Evolutionary conservation across 1,284 basidiomycete genomes (phyloP).

Genomic region (Neonothopanus nambi): DNA sequence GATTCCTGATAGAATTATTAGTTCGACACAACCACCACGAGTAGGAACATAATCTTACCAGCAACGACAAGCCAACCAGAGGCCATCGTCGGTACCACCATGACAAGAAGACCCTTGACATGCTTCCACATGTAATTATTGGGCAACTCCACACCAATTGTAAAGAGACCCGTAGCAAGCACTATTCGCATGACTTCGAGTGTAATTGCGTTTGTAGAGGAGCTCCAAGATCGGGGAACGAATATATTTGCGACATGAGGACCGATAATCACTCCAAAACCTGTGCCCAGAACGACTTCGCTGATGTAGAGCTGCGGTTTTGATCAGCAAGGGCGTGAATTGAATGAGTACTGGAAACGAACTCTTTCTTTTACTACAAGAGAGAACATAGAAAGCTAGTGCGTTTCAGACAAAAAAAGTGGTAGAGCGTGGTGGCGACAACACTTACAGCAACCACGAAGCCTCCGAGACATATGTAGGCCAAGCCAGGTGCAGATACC

Average conservation of each 20-base stretch:
- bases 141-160: constrained; percentile 75
- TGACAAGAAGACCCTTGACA: constrained; percentile 52
- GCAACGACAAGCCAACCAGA: constrained; percentile 74
- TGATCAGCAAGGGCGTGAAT: constrained; percentile 13
- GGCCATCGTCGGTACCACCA: constrained; percentile 80
- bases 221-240: constrained; percentile 78
- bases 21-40: background rate
- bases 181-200: constrained; percentile 78
- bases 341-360: background rate
- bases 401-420: constrained; percentile 6
- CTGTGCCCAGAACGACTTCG: constrained; percentile 89
- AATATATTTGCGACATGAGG: constrained; percentile 79
- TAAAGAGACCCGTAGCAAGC: constrained; percentile 69
- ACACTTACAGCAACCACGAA: constrained; percentile 65
- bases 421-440: background rate
- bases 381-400: constrained; percentile 72
- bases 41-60: constrained; percentile 33
- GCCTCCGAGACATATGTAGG: constrained; percentile 78
- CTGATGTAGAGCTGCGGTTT: constrained; percentile 74
- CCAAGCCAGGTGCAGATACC: constrained; percentile 50
- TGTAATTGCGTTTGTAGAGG: constrained; percentile 59
- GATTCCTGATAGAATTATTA: constrained; percentile 37
- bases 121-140: constrained; percentile 60
- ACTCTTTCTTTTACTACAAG: constrained; percentile 82
- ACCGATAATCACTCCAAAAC: constrained; percentile 66